Evolutionary conservation across 2,329 filamentous ascomycete species (phyloP).

Genomic region (Scytalidium lignicola): DNA sequence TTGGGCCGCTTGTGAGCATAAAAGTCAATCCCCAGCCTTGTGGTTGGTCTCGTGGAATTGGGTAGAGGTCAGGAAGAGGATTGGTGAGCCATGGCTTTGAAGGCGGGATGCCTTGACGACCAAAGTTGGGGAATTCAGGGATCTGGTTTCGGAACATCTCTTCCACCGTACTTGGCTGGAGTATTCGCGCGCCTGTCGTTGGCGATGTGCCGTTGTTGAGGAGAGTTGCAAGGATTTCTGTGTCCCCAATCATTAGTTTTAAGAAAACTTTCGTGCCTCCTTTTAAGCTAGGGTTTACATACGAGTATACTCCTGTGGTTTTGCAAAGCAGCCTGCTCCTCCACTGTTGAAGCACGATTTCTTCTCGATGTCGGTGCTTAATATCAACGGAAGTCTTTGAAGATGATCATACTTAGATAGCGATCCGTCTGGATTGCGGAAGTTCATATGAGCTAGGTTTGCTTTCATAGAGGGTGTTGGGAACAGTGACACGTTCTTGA

Average conservation of each 20-base stretch:
- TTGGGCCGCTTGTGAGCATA: constrained; percentile 45
- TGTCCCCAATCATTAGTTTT: background rate
- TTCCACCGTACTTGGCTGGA: constrained; percentile 54
- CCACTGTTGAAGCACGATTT: constrained; percentile 46
- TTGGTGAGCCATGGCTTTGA: constrained; percentile 45
- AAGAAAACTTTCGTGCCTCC: background rate
- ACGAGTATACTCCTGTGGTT: constrained; percentile 51
- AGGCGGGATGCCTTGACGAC: constrained; percentile 36
- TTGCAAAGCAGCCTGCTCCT: constrained; percentile 55
- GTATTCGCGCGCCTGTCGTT: constrained; percentile 45
- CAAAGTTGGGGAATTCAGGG: constrained; percentile 46
- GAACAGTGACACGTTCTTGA: constrained; percentile 3
- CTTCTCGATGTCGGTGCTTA: background rate
- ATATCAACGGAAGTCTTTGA: background rate
- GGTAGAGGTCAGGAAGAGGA: constrained; percentile 43
- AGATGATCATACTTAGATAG: constrained; percentile 1
- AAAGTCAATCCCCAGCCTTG: constrained; percentile 61
- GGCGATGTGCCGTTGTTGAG: constrained; percentile 59
- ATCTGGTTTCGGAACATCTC: constrained; percentile 62
- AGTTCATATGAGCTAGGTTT: constrained; percentile 51
- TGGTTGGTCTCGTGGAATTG: constrained; percentile 31
- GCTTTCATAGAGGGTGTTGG: constrained; percentile 41
- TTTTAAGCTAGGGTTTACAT: constrained; percentile 31
- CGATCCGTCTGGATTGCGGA: constrained; percentile 36
- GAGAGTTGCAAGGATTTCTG: constrained; percentile 53